Evolutionary conservation across 2,329 filamentous ascomycete species (phyloP).

Genomic region (Fusarium floridanum): DNA sequence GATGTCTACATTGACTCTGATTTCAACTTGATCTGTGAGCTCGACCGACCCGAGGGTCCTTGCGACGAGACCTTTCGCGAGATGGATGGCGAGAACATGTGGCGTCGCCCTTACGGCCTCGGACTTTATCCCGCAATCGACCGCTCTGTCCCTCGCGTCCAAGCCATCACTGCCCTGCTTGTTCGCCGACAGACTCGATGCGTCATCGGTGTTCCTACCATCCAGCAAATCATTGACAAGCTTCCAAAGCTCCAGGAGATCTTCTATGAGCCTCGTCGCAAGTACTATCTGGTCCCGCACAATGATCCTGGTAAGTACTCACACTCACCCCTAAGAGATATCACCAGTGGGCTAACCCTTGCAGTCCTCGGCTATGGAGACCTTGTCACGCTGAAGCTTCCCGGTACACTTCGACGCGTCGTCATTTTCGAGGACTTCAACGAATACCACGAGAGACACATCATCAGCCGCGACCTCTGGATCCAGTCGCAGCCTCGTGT

Average conservation of each 20-base stretch:
- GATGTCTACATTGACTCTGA: not conserved
- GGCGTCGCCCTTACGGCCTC: not conserved
- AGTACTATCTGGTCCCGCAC: not conserved
- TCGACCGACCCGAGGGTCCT: not conserved
- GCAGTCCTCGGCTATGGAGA: not conserved
- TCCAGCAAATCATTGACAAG: not conserved
- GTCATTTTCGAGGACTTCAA: conserved; percentile 12
- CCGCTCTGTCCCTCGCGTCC: not conserved
- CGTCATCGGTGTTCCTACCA: not conserved
- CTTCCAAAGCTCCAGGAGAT: not conserved
- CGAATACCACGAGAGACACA: not conserved
- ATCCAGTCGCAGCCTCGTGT: not conserved
- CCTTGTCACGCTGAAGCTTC: not conserved
- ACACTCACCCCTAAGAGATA: not conserved
- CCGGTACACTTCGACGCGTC: not conserved
- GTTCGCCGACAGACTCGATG: conserved; percentile 3
- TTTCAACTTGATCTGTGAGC: not conserved
- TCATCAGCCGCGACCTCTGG: not conserved
- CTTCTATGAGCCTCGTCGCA: conserved; percentile 4
- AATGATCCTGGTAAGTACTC: not conserved
- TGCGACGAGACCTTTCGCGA: not conserved
- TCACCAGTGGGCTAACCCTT: not conserved
- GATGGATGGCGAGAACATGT: not conserved
- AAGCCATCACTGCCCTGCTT: not conserved
- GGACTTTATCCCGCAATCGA: not conserved